Conservation (phyloP, 1,139 yeast species). For the Geotrichum restrictum region DNA sequence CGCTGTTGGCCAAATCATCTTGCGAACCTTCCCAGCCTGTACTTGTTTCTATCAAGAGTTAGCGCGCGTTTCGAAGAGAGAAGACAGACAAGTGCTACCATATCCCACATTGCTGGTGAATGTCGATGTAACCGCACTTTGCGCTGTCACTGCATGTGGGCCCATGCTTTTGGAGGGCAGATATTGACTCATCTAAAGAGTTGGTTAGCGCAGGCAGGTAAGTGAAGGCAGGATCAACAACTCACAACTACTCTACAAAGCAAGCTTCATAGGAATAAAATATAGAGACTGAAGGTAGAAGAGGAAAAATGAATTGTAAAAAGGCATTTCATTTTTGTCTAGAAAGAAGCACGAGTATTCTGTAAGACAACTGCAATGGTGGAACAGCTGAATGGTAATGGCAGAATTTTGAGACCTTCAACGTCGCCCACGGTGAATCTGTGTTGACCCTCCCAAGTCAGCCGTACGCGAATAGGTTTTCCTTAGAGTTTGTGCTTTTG, state of each 20-base stretch:
- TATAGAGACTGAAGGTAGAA: too few species aligned
- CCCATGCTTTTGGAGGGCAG: slow-evolving; percentile 9
- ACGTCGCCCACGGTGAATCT: too few species aligned
- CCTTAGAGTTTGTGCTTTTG: too few species aligned
- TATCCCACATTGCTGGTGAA: slow-evolving; percentile 13
- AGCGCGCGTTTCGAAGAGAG: too few species aligned
- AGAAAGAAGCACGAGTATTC: neutral
- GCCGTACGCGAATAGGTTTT: too few species aligned
- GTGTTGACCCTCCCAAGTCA: too few species aligned
- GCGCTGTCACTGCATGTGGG: slow-evolving; percentile 11
- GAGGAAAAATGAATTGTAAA: too few species aligned
- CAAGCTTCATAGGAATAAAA: neutral
- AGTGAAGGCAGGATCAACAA: too few species aligned
- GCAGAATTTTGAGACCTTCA: too few species aligned
- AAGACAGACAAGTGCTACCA: slow-evolving; percentile 11
- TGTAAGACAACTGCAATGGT: neutral
- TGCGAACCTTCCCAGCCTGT: slow-evolving; percentile 16
- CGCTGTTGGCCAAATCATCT: neutral
- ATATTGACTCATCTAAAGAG: neutral
- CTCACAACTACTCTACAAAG: neutral
- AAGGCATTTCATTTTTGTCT: neutral
- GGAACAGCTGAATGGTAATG: neutral
- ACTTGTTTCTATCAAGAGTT: slow-evolving; percentile 11
- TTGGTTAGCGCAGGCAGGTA: neutral
- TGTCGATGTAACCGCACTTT: slow-evolving; percentile 6